Evolutionary conservation across 2,329 filamentous ascomycete species (phyloP).

Genomic region (Ophiostoma pallidulum): DNA sequence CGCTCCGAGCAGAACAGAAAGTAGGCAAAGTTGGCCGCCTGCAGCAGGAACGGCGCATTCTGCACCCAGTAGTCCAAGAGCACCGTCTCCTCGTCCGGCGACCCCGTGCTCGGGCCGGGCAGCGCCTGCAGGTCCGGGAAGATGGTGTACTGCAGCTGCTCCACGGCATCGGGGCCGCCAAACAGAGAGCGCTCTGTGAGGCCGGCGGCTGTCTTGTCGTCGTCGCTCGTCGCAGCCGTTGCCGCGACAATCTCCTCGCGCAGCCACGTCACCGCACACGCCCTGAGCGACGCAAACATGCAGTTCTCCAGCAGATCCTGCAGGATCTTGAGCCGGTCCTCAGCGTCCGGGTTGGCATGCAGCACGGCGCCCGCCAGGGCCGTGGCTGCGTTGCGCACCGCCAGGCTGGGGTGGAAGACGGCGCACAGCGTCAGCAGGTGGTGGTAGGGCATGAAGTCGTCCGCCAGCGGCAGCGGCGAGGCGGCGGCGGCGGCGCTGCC

Average conservation of each 20-base stretch:
- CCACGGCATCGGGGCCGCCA: slow-evolving; percentile 43
- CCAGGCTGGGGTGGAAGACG: slow-evolving; percentile 46
- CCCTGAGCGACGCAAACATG: slow-evolving; percentile 52
- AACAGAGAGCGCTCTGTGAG: slow-evolving; percentile 29
- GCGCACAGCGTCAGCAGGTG: slow-evolving; percentile 49
- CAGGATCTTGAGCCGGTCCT: slow-evolving; percentile 50
- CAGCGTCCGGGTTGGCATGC: slow-evolving; percentile 50
- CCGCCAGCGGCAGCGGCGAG: too few species aligned
- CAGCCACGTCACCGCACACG: slow-evolving; percentile 53
- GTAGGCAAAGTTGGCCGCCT: slow-evolving; percentile 51
- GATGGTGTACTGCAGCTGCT: slow-evolving; percentile 50
- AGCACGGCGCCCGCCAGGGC: slow-evolving; percentile 43
- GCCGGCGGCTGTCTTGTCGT: slow-evolving; percentile 22
- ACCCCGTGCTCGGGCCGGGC: slow-evolving; percentile 23
- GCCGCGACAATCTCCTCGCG: slow-evolving; percentile 48
- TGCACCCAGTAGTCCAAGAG: slow-evolving; percentile 43
- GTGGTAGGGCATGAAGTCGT: slow-evolving; percentile 47
- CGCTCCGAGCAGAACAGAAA: slow-evolving; percentile 40
- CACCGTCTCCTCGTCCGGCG: not conserved
- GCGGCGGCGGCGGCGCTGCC: slow-evolving; percentile 24
- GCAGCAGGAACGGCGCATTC: slow-evolving; percentile 46
- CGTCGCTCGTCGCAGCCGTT: slow-evolving; percentile 19
- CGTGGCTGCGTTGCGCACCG: slow-evolving; percentile 46
- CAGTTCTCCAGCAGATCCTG: slow-evolving; percentile 58
- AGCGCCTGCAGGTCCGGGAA: slow-evolving; percentile 49